Base-by-base conservation (phyloP, 177 flowering plant species). In the Vitis hybrid region DNA sequence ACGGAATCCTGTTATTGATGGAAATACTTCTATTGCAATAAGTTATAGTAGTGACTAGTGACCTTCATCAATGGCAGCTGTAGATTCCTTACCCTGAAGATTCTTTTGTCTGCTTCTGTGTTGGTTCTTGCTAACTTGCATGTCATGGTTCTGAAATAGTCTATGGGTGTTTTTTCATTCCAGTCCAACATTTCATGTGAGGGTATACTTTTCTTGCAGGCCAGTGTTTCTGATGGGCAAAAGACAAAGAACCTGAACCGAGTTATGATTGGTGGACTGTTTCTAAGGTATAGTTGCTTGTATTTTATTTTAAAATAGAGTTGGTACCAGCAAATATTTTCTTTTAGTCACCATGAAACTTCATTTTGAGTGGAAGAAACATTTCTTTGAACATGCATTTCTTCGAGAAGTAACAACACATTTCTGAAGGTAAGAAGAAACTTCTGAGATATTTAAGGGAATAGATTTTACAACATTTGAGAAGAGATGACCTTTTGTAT, bases 221-320 rank as follows among this genome's bases (percentile, higher is more conserved):
- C 94, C 46, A 89, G 92, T 79, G 82, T 90, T 74, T 86, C 93
- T 63, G 88, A 93, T 79, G 94, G 97, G 74, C 91, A 86, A 74
- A 78, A 66, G 61, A 76, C 92, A 56, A 88, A 81, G 61, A 85
- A 80, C 77, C 81, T 93, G 84, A 84, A 96, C 2, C 81, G 70
- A 65, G 79, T 95, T 64, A 84, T 79, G 74, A 71, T 95, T 79
- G 88, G 89, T 69, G 99, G 99, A 49, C 63, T 93, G 7, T 95
- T 95, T 81, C 76, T 95, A 74, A 91, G 99, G 99, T 93, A 79
- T 51, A 66, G 24, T 58, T 64, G 17, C 9, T 20, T 67, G 15
- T 60, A 4, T 48, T 35, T 9, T 30, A 7, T 3, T 32, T 56
- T 20, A 35, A 9, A 52, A 53, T 20, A 1, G 46, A 65, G n/a